These are phyloP conservation scores for Plasmodium blacklocki DNA, from an alignment of 169 alveolate genomes.

Conservation along the genomic window DNA sequence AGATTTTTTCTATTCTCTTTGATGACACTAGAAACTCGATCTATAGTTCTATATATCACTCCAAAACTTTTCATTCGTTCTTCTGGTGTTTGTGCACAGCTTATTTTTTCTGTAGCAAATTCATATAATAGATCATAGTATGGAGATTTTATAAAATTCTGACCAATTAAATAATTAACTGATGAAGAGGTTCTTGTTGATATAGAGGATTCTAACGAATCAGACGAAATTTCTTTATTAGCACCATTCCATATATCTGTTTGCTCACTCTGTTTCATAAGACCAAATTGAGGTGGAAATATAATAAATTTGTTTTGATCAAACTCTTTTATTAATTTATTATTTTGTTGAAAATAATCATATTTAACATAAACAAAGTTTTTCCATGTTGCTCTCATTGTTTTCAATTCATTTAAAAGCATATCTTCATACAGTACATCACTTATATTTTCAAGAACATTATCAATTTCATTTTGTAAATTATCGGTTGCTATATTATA, in stretches of 20 bases:
- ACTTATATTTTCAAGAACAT: slow-evolving; percentile 14
- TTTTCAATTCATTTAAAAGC: slow-evolving; percentile 21
- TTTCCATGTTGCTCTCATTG: slow-evolving; percentile 26
- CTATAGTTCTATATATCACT: slow-evolving; percentile 28
- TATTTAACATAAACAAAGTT: background rate
- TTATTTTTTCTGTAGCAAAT: slow-evolving; percentile 6
- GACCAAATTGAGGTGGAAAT: slow-evolving; percentile 6
- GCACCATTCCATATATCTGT: background rate
- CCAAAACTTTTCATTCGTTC: slow-evolving; percentile 10
- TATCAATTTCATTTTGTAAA: slow-evolving; percentile 28
- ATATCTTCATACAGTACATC: slow-evolving; percentile 10
- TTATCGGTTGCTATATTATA: slow-evolving; percentile 21
- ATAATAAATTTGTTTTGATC: slow-evolving; percentile 5
- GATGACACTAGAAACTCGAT: background rate
- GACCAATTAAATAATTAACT: too few species aligned
- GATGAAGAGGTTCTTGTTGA: too few species aligned
- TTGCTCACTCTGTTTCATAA: background rate
- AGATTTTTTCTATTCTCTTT: slow-evolving; percentile 16
- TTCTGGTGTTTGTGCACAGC: background rate
- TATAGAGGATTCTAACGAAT: too few species aligned
- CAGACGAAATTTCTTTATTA: background rate
- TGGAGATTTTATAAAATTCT: background rate
- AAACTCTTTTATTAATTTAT: slow-evolving; percentile 1
- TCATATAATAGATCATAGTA: slow-evolving; percentile 7
- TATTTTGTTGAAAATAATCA: background rate